Percentiles rank a stretch among this genome's conserved stretches.
phyloP scores from a whole-genome alignment of 805 yeast species.

The Saturnispora zaruensis region DNA sequence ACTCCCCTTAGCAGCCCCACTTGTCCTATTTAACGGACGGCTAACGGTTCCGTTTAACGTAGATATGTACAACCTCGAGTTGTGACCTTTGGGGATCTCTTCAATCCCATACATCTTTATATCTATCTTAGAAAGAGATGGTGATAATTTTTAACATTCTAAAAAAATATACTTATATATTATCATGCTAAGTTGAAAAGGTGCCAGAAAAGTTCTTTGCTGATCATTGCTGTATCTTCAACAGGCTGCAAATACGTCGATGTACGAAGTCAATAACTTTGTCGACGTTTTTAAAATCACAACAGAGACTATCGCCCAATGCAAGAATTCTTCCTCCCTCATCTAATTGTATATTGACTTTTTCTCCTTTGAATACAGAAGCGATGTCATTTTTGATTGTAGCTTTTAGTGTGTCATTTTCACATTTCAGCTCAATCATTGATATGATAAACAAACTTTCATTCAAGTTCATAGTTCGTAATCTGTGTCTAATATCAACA shows the following conservation, averaged over 20 bases:
- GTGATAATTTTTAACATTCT: neutral
- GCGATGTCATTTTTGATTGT: conserved; percentile 2
- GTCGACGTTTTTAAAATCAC: conserved; percentile 17
- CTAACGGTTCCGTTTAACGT: conserved; percentile 16
- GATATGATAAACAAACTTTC: conserved; percentile 20
- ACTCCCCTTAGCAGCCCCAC: conserved; percentile 1
- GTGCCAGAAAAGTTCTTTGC: neutral
- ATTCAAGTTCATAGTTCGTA: conserved; percentile 13
- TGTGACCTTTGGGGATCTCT: conserved; percentile 24
- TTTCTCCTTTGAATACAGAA: conserved; percentile 18
- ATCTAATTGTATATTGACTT: conserved; percentile 4
- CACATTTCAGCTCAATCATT: conserved; percentile 13
- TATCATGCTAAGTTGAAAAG: neutral
- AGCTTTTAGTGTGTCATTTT: neutral
- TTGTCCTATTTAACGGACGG: neutral
- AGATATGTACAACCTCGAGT: conserved; percentile 21
- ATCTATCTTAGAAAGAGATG: neutral
- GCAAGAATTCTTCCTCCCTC: conserved; percentile 15
- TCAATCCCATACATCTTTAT: conserved; percentile 23
- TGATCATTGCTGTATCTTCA: neutral
- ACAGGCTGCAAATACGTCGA: neutral
- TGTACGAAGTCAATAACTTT: conserved; percentile 12
- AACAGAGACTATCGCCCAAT: conserved; percentile 21
- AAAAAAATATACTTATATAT: no score
- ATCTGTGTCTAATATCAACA: conserved; percentile 21